Conservation (phyloP, 345 rosid genomes). For the Tarenaya hassleriana region DNA sequence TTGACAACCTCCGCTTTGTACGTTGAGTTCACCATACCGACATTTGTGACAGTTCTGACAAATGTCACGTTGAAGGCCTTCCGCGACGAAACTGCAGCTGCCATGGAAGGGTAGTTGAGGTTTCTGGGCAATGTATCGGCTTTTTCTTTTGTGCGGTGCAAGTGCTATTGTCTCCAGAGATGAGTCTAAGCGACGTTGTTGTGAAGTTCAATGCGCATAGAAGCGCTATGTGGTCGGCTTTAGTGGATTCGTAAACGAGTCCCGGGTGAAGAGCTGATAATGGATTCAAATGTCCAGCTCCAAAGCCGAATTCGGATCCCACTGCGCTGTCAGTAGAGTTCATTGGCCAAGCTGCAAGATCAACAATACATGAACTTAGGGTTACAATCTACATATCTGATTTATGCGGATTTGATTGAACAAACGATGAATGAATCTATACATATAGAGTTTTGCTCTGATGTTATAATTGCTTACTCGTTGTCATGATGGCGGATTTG, state of each 20-base stretch:
- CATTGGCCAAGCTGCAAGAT: conserved; percentile 31
- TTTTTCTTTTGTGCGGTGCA: conserved; percentile 28
- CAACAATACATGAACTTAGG: neutral
- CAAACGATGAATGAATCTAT: too few species aligned
- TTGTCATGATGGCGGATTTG: conserved; percentile 43
- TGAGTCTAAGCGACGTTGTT: conserved; percentile 11
- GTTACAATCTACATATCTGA: neutral
- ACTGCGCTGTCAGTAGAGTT: neutral
- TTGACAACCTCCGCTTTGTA: conserved; percentile 30
- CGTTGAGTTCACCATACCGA: conserved; percentile 33
- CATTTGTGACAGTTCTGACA: conserved; percentile 53
- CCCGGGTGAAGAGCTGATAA: conserved; percentile 32
- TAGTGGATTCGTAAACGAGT: conserved; percentile 29
- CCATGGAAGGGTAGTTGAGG: conserved; percentile 52
- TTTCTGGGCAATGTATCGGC: conserved; percentile 23
- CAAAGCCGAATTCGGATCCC: conserved; percentile 25
- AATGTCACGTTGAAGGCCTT: conserved; percentile 28
- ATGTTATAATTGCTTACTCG: conserved; percentile 21
- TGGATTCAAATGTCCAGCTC: conserved; percentile 37
- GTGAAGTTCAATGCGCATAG: conserved; percentile 30
- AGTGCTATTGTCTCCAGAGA: conserved; percentile 32
- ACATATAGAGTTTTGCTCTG: too few species aligned
- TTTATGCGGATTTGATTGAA: too few species aligned
- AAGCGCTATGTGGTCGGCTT: conserved; percentile 24
- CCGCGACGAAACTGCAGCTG: conserved; percentile 16